Base-by-base conservation (phyloP, 2,329 filamentous ascomycete genomes). In the Pseudogymnoascus sp. region DNA sequence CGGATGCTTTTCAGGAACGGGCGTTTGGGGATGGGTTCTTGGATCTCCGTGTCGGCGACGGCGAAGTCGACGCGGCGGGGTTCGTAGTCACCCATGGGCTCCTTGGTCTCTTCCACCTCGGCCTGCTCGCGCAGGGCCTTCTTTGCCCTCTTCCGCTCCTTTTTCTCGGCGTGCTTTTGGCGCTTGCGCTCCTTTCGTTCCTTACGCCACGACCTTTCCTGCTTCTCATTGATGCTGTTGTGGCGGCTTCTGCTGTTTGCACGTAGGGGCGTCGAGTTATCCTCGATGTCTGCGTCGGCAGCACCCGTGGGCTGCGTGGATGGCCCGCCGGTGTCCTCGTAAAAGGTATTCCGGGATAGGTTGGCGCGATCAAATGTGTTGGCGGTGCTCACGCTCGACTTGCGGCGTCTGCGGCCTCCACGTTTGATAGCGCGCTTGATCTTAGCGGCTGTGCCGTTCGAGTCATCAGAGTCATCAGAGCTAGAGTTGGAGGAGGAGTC, bases 361-460 rank as follows among this genome's bases (percentile, higher is more conserved):
- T 43, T 62, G 6, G 36, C 42, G 1, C 21, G 59, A n/a, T 60
- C 60, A 34, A 59, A 34, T 3, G 60, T 62, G 60, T 56, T 62
- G 21, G 21, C 60, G 12, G 60, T 62, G 40, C 60, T 62, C 25
- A 53, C 80, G 68, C 88, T 93, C 0, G 89, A 93, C 79, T 93
- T 96, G 75, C 90, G 87, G 67, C 85, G 86, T 70, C 85, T 69
- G 61, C 69, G 85, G 62, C 87, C 82, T 56, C 83, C 80, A 64
- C 86, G 46, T 66, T 65, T 88, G 69, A 96, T 87, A 23, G 88
- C 89, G 68, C 88, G 83, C 75, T 87, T 91, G 74, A 96, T 85
- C 63, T 86, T 86, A 71, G 88, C 90, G 2, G 88, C 86, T 12
- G 91, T 89, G 1, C 88, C 91, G 66, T 86, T 84, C 1, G 88